phyloP scores from a whole-genome alignment of 495 filamentous ascomycete genomes.

The Recurvomyces mirabilis region DNA sequence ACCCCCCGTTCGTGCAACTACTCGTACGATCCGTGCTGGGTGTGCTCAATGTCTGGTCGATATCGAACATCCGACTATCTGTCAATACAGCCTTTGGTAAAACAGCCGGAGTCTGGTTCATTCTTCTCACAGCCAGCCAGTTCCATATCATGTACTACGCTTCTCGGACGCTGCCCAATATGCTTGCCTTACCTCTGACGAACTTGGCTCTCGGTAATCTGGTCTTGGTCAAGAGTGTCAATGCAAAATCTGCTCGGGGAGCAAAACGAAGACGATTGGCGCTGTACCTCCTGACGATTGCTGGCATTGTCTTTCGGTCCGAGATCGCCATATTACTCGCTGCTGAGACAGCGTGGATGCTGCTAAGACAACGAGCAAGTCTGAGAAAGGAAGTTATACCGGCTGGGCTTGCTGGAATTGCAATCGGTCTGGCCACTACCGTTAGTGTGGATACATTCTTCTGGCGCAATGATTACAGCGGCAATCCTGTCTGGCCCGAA shows the following conservation, averaged over 20 bases:
- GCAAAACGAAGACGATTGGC: constrained; percentile 33
- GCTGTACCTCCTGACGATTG: constrained; percentile 64
- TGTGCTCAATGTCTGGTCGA: constrained; percentile 56
- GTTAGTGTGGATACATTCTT: constrained; percentile 78
- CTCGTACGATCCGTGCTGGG: constrained; percentile 69
- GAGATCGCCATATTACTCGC: constrained; percentile 76
- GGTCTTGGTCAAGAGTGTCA: constrained; percentile 40
- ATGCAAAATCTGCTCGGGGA: constrained; percentile 21
- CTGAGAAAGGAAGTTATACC: constrained; percentile 47
- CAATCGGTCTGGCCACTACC: constrained; percentile 51
- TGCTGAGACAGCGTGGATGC: constrained; percentile 44
- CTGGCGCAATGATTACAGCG: constrained; percentile 77
- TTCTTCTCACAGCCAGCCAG: constrained; percentile 69
- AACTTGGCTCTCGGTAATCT: constrained; percentile 54
- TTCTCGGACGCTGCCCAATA: constrained; percentile 84
- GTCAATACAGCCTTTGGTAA: constrained; percentile 59
- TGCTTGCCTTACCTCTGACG: constrained; percentile 85
- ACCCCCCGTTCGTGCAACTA: constrained; percentile 33
- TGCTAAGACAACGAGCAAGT: constrained; percentile 43
- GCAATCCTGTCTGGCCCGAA: constrained; percentile 76
- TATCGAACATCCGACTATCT: constrained; percentile 52
- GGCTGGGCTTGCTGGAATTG: constrained; percentile 55
- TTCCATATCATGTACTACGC: constrained; percentile 95
- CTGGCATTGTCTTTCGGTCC: constrained; percentile 80
- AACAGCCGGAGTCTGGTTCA: constrained; percentile 66